Conservation (phyloP, 495 filamentous ascomycete genomes). For the Amphirosellinia nigrospora region DNA sequence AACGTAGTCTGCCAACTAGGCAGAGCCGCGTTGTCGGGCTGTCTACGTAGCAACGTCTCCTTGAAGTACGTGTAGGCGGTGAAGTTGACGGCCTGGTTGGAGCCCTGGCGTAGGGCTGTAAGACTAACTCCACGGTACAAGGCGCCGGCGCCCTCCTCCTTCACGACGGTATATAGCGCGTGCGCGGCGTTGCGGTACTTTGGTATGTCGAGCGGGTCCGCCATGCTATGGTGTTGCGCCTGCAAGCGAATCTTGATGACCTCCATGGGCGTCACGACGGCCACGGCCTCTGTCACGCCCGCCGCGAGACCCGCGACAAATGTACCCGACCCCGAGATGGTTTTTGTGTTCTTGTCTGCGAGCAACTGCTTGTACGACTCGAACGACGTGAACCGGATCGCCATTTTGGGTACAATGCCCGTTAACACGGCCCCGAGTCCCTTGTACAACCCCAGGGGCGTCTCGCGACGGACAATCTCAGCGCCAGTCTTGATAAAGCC, state of each 20-base stretch:
- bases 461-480: conserved; percentile 89
- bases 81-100: conserved; percentile 99
- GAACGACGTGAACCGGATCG: conserved; percentile 97
- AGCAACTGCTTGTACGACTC: conserved; percentile 90
- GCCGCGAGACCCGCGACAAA: conserved; percentile 92
- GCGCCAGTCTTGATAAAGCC: conserved; percentile 87
- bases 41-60: conserved; percentile 69
- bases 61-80: conserved; percentile 97
- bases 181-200: conserved; percentile 98
- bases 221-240: conserved; percentile 93
- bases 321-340: conserved; percentile 73
- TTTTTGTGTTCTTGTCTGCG: conserved; percentile 70
- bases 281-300: conserved; percentile 94
- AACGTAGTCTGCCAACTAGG: conserved; percentile 89
- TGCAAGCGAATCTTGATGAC: conserved; percentile 98
- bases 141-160: conserved; percentile 85
- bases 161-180: conserved; percentile 88
- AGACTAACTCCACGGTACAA: conserved; percentile 93
- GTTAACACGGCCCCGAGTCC: conserved; percentile 94
- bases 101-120: conserved; percentile 91
- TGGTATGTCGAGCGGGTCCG: conserved; percentile 86
- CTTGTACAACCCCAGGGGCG: conserved; percentile 92
- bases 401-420: conserved; percentile 99
- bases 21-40: conserved; percentile 65
- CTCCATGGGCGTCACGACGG: conserved; percentile 97